Base-by-base conservation (phyloP, 2,329 filamentous ascomycete genomes). In the Colletotrichum simmondsii region DNA sequence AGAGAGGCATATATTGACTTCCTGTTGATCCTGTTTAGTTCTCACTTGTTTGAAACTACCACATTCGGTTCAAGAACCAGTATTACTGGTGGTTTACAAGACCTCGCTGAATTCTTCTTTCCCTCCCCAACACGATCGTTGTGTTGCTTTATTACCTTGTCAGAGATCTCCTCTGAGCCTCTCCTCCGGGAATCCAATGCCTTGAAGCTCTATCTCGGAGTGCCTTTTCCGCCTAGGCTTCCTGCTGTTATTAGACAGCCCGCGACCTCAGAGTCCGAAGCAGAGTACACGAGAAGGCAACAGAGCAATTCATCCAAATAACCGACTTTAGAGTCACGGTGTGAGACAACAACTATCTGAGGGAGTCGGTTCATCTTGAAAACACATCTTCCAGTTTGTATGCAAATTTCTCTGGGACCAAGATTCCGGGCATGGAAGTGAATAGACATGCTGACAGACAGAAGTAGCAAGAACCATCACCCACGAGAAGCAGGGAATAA, bases 241-340 rank as follows among this genome's bases (percentile, higher is more conserved):
- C 73, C 64, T 60, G 74, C 70, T 75, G 74, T 75, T 75, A 75
- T 58, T 75, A 75, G 74, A 75, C 74, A 75, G 74, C 67, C 66
- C n/a, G 60, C 19, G 74, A 70, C 68, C 24, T 52, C 32, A 16
- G n/a, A 59, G 74, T 73, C 74, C 57, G 73, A 74, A 74, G 74
- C 68, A 62, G 52, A 60, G 26, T 16, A 28, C 22, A 35, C 54
- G 67, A 28, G 11, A 59, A 26, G 58, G 24, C 30, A 56, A 22
- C n/a, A 16, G 24, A 65, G 26, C 32, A 66, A 49, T n/a, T 28
- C 37, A 11, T 37, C 12, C 42, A 14, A n/a, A 19, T 7, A 16
- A 8, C 30, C n/a, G 65, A 35, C 30, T 46, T 12, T 5, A n/a
- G 30, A 42, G 26, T 65, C 26, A 6, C 4, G 7, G 6, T 37